These are phyloP conservation scores for Craterostigma plantagineum DNA, from an alignment of 257 asterid genomes.

Conservation along the genomic window DNA sequence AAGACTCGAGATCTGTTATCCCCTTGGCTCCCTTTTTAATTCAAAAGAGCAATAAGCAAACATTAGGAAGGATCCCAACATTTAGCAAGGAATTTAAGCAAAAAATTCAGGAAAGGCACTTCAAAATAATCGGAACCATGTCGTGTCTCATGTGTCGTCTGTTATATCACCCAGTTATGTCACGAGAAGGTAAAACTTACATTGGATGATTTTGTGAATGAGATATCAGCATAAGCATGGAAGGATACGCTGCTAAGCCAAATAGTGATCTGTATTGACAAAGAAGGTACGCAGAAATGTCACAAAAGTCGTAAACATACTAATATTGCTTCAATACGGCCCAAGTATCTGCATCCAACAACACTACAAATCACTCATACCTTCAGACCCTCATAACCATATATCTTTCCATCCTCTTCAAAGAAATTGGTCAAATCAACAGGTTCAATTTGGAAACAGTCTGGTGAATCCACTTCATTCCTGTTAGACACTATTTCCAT, in stretches of 20 bases:
- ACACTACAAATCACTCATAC: slow-evolving; percentile 15
- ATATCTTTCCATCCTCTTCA: slow-evolving; percentile 69
- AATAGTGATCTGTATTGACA: slow-evolving; percentile 46
- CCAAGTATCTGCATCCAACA: neutral
- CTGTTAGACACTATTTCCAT: slow-evolving; percentile 34
- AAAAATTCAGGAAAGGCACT: slow-evolving; percentile 6
- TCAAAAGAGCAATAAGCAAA: slow-evolving; percentile 12
- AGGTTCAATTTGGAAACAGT: slow-evolving; percentile 43
- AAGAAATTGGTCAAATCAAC: slow-evolving; percentile 61
- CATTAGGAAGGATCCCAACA: no score
- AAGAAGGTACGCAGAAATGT: slow-evolving; percentile 11
- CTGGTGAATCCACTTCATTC: slow-evolving; percentile 59
- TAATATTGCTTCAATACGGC: neutral
- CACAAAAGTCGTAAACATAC: slow-evolving; percentile 1
- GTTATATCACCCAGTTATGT: slow-evolving; percentile 1
- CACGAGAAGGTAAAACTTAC: slow-evolving; percentile 33
- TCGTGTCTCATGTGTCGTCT: neutral
- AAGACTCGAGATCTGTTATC: slow-evolving; percentile 62
- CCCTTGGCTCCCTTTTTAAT: slow-evolving; percentile 76
- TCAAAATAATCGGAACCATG: slow-evolving; percentile 2
- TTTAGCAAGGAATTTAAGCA: slow-evolving; percentile 9
- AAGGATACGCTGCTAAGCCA: slow-evolving; percentile 82
- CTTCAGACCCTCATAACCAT: slow-evolving; percentile 70
- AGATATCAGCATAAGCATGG: slow-evolving; percentile 73
- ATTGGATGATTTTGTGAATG: slow-evolving; percentile 57